Conservation (phyloP, 2,329 filamentous ascomycete species). For the Cladophialophora psammophila region DNA sequence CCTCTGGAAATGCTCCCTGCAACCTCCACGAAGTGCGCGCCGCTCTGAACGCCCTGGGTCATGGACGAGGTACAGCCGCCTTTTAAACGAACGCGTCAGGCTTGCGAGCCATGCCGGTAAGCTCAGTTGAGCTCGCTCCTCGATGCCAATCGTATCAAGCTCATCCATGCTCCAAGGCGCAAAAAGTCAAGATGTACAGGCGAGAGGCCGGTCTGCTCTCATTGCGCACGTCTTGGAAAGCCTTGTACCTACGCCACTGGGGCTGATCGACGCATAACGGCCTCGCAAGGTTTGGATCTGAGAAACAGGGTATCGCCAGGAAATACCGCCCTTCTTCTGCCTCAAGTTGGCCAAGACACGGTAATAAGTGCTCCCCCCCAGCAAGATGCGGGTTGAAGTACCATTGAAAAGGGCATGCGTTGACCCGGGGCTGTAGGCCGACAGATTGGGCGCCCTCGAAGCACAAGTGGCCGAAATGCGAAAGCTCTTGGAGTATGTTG, state of each 20-base stretch:
- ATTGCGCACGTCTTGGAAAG: slow-evolving; percentile 45
- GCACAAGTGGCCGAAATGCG: slow-evolving; percentile 19
- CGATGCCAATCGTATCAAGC: not conserved
- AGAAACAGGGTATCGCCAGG: not conserved
- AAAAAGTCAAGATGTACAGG: slow-evolving; percentile 48
- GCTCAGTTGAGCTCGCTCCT: slow-evolving; percentile 6
- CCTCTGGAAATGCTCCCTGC: too few species aligned
- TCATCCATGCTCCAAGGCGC: slow-evolving; percentile 36
- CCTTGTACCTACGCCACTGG: slow-evolving; percentile 42
- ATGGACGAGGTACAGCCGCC: slow-evolving; percentile 16
- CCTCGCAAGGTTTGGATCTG: slow-evolving; percentile 3
- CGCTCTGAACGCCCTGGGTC: not conserved
- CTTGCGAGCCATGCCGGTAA: slow-evolving; percentile 47
- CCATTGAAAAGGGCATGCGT: not conserved
- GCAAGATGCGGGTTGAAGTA: not conserved
- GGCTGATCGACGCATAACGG: slow-evolving; percentile 8
- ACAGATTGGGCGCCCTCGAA: slow-evolving; percentile 26
- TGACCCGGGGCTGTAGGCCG: slow-evolving; percentile 23
- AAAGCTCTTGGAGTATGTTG: slow-evolving; percentile 15
- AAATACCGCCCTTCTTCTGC: not conserved
- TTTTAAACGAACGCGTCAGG: slow-evolving; percentile 36
- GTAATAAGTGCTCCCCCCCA: slow-evolving; percentile 4
- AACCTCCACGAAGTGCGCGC: not conserved
- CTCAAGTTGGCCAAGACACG: slow-evolving; percentile 6
- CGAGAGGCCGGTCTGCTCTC: slow-evolving; percentile 46